A percentile compares a stretch with the other conserved stretches of the same genome.
phyloP scores from a whole-genome alignment of 352 stramenopile species.

The Globisporangium solare region DNA sequence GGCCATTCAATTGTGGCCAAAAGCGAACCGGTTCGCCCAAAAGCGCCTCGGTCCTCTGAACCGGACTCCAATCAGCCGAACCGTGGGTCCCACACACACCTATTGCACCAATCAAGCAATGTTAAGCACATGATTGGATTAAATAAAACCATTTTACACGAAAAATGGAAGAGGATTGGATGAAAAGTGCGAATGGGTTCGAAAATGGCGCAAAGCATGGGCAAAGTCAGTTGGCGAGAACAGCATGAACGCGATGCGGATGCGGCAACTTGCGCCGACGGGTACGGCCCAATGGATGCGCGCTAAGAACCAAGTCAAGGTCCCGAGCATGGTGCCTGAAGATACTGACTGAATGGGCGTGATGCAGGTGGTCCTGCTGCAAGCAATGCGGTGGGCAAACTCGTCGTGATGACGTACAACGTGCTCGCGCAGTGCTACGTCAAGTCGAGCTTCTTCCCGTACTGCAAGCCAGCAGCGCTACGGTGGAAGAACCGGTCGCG shows the following conservation, averaged over 20 bases:
- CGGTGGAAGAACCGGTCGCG: slow-evolving; percentile 73
- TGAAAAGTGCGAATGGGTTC: slow-evolving; percentile 8
- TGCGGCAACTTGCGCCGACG: slow-evolving; percentile 27
- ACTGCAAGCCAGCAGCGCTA: slow-evolving; percentile 55
- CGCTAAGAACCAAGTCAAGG: neutral
- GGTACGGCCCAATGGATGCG: slow-evolving; percentile 3
- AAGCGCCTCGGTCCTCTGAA: slow-evolving; percentile 5
- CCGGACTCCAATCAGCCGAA: slow-evolving; percentile 3
- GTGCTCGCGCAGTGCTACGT: slow-evolving; percentile 82
- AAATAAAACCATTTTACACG: neutral
- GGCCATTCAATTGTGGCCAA: slow-evolving; percentile 61
- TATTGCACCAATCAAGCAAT: slow-evolving; percentile 23
- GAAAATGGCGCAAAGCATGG: slow-evolving; percentile 2
- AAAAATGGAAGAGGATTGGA: slow-evolving; percentile 22
- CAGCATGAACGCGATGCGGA: slow-evolving; percentile 20
- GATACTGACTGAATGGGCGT: neutral
- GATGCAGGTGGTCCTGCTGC: neutral
- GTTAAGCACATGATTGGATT: slow-evolving; percentile 6
- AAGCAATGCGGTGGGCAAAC: slow-evolving; percentile 22
- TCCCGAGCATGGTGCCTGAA: neutral
- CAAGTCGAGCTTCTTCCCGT: slow-evolving; percentile 74
- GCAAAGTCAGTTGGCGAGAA: neutral
- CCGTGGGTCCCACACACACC: slow-evolving; percentile 1
- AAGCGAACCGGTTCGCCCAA: slow-evolving; percentile 29
- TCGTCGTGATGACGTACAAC: slow-evolving; percentile 86